Evolutionary conservation across 768 basidiomycete genomes (phyloP), one percentile per base, ranked within the genome.

Genomic region (Hydnum rufescens): DNA sequence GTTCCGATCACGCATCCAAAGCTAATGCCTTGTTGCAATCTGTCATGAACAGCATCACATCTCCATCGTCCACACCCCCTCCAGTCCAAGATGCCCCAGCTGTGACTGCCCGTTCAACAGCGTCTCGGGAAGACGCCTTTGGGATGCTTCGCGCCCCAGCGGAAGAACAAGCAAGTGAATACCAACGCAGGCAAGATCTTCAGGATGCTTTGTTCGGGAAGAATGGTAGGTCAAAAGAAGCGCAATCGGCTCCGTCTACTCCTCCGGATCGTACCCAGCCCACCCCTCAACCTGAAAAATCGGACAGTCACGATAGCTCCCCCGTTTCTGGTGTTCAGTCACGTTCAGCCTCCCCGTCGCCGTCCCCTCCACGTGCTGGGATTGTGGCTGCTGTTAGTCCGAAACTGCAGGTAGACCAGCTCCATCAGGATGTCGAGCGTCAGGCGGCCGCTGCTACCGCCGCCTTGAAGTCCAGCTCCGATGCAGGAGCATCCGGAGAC

Each of bases 11-110:
- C 49, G 68, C 66, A 44, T 71, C 70, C 28, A 78, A 77, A 64
- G 78, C 76, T 4, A 80, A 64, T 58, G 79, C 79, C 30, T 64
- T 85, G 23, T 67, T 85, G 39, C 76, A 80, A 57, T 78, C 82
- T 2, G 73, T 69, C 63, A 64, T 75, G 31, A 67, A 71, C 56
- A 74, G 71, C 56, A 74, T 84, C n/a, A 19, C 51, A 4, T 3
- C 52, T 18, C 34, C 46, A 16, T 25, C 55, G n/a, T 29, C 22
- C 13, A 8, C 52, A 5, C 49, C 49, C 8, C 49, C 29, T 6
- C 23, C 49, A 8, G 25, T 8, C 46, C 8, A 13, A 6, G 25
- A n/a, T 4, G 44, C 13, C n/a, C 28, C 28, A 42, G 5, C 32
- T 42, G 49, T 13, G 5, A 32, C 1, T 52, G 31, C 2, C 32